Percentiles rank a stretch among this genome's conserved stretches.
Conservation (phyloP, 140 eudicot species). For the Ambrosia hybrid region DNA sequence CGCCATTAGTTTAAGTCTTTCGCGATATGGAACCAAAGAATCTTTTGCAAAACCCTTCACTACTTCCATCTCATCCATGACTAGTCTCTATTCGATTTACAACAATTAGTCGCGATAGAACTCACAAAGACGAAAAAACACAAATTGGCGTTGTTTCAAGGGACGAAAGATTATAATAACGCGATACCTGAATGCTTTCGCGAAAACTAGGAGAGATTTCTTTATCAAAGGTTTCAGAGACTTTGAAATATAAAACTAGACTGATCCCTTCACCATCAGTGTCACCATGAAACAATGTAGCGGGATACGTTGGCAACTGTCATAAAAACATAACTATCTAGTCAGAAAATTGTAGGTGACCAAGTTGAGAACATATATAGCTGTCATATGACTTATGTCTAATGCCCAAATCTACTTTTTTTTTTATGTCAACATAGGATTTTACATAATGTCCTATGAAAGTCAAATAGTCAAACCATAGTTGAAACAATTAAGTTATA, state of each 20-base stretch:
- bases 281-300: conserved; percentile 66
- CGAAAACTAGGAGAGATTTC: conserved; percentile 48
- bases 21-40: conserved; percentile 67
- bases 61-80: conserved; percentile 63
- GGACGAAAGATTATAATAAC: background rate
- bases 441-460: no score
- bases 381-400: background rate
- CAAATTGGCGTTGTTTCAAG: background rate
- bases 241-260: conserved; percentile 71
- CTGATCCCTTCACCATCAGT: conserved; percentile 80
- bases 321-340: background rate
- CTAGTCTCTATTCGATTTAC: conserved; percentile 44
- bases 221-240: conserved; percentile 56
- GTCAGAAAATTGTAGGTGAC: background rate
- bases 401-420: background rate
- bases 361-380: background rate
- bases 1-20: conserved; percentile 73
- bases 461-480: no score
- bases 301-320: conserved; percentile 82
- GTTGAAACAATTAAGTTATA: no score
- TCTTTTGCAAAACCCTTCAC: conserved; percentile 72
- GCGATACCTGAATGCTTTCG: conserved; percentile 70
- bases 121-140: background rate
- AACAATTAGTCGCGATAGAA: background rate
- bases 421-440: no score